Evolutionary conservation across 2,329 filamentous ascomycete species (phyloP).

Genomic region (Alternaria burnsii): DNA sequence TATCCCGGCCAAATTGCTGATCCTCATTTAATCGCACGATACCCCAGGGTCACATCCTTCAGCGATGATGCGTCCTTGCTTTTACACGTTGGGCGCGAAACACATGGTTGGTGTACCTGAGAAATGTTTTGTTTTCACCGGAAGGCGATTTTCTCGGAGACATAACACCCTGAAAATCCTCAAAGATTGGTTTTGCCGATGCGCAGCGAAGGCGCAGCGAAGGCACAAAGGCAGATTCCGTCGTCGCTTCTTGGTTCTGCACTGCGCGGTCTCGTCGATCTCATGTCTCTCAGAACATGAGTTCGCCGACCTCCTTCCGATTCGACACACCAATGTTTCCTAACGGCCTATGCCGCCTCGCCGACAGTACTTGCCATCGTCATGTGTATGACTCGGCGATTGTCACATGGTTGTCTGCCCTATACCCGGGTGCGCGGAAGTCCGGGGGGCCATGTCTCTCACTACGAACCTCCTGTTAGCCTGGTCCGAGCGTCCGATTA

Average conservation of each 20-base stretch:
- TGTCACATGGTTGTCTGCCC: constrained; percentile 1
- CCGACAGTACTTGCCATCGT: constrained; percentile 3
- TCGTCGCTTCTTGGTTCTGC: background rate
- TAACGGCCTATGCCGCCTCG: background rate
- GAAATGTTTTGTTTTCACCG: background rate
- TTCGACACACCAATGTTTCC: background rate
- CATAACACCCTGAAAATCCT: background rate
- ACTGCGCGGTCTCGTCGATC: background rate
- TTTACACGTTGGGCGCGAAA: constrained; percentile 6
- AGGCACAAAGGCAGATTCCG: background rate
- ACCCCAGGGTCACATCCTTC: constrained; percentile 10
- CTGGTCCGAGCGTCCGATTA: background rate
- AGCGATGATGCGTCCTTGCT: background rate
- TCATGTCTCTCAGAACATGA: background rate
- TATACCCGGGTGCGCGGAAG: constrained; percentile 2
- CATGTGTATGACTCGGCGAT: constrained; percentile 8
- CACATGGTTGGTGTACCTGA: background rate
- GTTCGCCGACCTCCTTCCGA: constrained; percentile 14
- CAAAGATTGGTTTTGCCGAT: background rate
- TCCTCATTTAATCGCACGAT: constrained; percentile 12
- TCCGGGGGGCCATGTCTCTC: background rate
- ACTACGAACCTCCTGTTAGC: background rate
- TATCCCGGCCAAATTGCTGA: background rate
- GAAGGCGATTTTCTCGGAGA: background rate
- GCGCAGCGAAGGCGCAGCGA: background rate